These are phyloP conservation scores for Talinum fruticosum DNA, from an alignment of 148 eudicot genomes.

Conservation along the genomic window DNA sequence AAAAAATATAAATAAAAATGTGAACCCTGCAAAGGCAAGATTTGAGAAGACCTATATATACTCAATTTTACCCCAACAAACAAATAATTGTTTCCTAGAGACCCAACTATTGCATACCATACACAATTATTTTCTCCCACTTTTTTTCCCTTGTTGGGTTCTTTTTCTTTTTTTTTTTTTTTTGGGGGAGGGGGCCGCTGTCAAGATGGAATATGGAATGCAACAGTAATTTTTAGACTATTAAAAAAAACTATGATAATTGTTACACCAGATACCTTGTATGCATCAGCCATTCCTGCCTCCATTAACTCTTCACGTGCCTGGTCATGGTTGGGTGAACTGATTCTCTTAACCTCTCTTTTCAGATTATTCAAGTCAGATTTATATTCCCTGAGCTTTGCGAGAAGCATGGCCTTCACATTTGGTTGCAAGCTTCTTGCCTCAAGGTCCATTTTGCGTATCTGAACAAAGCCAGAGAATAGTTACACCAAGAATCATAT, in stretches of 20 bases:
- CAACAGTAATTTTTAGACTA: neutral
- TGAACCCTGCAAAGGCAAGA: too few relatives aligned
- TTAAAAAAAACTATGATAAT: neutral
- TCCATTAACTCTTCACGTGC: constrained; percentile 70
- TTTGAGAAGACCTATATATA: too few relatives aligned
- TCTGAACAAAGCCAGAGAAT: constrained; percentile 37
- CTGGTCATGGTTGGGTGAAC: constrained; percentile 48
- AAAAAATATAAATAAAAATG: too few relatives aligned
- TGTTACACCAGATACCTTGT: constrained; percentile 40
- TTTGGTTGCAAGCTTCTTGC: constrained; percentile 92
- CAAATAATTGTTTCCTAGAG: too few relatives aligned
- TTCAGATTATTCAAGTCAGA: constrained; percentile 78
- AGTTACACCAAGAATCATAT: constrained; percentile 11
- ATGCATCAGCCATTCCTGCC: constrained; percentile 61
- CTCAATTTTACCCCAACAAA: too few relatives aligned
- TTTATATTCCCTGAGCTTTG: constrained; percentile 86
- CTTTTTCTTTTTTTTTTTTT: too few relatives aligned
- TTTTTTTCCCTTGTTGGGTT: too few relatives aligned
- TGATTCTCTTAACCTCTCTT: constrained; percentile 62
- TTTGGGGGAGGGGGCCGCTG: neutral
- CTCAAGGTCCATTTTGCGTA: constrained; percentile 96
- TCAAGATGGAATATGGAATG: neutral
- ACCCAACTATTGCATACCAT: too few relatives aligned
- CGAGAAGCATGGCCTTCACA: constrained; percentile 80
- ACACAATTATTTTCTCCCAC: too few relatives aligned